Conservation (phyloP, 2,329 filamentous ascomycete species). For the Aspergillus quadrilineatus region DNA sequence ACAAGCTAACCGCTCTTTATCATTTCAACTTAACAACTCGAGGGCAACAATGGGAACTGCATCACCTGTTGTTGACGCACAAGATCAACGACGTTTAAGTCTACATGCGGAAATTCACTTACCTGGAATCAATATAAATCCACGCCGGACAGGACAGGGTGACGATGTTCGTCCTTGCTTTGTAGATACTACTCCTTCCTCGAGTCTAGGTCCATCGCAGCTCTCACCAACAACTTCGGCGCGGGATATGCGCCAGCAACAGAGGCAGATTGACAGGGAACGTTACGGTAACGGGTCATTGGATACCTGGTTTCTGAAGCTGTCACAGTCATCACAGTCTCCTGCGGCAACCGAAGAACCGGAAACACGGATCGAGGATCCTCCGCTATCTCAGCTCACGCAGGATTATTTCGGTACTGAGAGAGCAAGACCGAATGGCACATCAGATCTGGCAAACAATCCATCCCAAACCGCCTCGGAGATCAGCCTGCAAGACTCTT, state of each 20-base stretch:
- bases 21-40: not conserved
- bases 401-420: constrained; percentile 16
- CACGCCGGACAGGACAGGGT: not conserved
- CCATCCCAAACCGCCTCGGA: not conserved
- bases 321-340: constrained; percentile 10
- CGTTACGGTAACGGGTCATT: constrained; percentile 29
- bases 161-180: not conserved
- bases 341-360: not conserved
- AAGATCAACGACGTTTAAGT: not conserved
- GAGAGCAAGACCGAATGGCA: not conserved
- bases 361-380: not conserved
- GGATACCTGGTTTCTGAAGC: constrained; percentile 32
- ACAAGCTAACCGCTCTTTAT: too few relatives aligned
- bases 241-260: constrained; percentile 7
- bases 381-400: constrained; percentile 15
- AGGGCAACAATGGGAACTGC: not conserved
- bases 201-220: not conserved
- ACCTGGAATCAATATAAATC: not conserved
- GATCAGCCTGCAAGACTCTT: not conserved
- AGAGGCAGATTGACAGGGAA: constrained; percentile 23
- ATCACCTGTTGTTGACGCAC: not conserved
- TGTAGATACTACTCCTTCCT: too few relatives aligned
- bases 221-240: constrained; percentile 6
- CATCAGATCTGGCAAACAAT: not conserved
- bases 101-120: not conserved